phyloP scores from a whole-genome alignment of 768 basidiomycete genomes.

The Russula brevipes region DNA sequence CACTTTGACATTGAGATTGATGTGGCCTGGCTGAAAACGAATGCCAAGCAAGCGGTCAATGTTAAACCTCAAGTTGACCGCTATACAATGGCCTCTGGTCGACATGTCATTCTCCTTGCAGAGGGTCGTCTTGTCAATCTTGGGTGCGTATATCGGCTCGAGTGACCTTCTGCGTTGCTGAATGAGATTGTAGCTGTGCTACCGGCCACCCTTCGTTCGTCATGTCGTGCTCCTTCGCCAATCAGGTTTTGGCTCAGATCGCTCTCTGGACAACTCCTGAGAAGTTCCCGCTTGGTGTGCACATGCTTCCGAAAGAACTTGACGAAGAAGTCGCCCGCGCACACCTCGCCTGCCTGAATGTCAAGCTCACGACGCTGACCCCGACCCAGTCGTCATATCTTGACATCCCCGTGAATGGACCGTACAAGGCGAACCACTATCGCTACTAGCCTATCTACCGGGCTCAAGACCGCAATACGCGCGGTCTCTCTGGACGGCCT shows the following conservation, averaged over 20 bases:
- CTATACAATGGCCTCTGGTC: slow-evolving; percentile 86
- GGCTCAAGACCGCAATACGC: slow-evolving; percentile 11
- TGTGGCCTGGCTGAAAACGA: slow-evolving; percentile 96
- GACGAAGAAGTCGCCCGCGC: slow-evolving; percentile 99
- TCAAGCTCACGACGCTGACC: slow-evolving; percentile 81
- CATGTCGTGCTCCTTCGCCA: slow-evolving; percentile 99
- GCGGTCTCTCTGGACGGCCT: slow-evolving; percentile 47
- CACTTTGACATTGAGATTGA: slow-evolving; percentile 92
- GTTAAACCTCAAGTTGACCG: slow-evolving; percentile 99
- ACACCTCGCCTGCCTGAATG: slow-evolving; percentile 84
- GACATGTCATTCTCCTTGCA: slow-evolving; percentile 95
- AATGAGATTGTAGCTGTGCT: slow-evolving; percentile 60
- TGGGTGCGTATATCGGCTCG: slow-evolving; percentile 48
- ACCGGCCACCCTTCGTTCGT: slow-evolving; percentile 99
- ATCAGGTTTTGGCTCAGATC: slow-evolving; percentile 98
- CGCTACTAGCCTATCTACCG: slow-evolving; percentile 43
- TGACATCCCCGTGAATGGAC: slow-evolving; percentile 80
- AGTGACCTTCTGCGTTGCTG: background rate
- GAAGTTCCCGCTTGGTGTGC: slow-evolving; percentile 94
- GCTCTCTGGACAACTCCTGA: slow-evolving; percentile 92
- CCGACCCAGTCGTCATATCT: slow-evolving; percentile 82
- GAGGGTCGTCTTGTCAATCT: slow-evolving; percentile 99
- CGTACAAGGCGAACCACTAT: slow-evolving; percentile 72
- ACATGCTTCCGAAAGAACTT: slow-evolving; percentile 97
- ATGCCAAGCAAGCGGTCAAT: slow-evolving; percentile 77